A percentile compares a stretch with the other conserved stretches of the same genome.
These are phyloP conservation scores for Entonaema liquescens DNA, from an alignment of 495 filamentous ascomycete species.

Conservation along the genomic window DNA sequence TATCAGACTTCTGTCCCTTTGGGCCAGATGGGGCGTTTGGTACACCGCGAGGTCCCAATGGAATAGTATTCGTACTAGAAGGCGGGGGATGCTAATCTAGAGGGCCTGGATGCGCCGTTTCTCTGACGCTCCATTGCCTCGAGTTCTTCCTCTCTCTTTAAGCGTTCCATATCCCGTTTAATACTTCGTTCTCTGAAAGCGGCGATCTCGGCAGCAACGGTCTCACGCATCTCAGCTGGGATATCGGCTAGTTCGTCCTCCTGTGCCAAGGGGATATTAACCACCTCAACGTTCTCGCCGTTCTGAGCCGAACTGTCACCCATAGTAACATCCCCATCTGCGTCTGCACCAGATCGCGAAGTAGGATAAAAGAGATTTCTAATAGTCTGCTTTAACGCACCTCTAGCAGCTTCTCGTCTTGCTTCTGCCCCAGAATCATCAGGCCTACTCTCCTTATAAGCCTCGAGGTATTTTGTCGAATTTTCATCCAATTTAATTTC, in stretches of 20 bases:
- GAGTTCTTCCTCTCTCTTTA: slow-evolving; percentile 88
- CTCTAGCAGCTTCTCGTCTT: slow-evolving; percentile 72
- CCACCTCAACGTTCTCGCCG: slow-evolving; percentile 76
- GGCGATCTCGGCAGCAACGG: slow-evolving; percentile 91
- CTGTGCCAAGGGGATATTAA: slow-evolving; percentile 86
- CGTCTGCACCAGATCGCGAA: slow-evolving; percentile 58
- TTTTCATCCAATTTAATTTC: slow-evolving; percentile 83
- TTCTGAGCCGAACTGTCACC: slow-evolving; percentile 65
- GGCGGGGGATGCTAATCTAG: slow-evolving; percentile 75
- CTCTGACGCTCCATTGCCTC: slow-evolving; percentile 85
- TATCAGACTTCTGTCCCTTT: slow-evolving; percentile 69
- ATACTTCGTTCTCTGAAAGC: slow-evolving; percentile 93
- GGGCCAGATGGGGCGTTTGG: slow-evolving; percentile 85
- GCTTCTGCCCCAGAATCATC: slow-evolving; percentile 73
- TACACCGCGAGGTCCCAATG: slow-evolving; percentile 81
- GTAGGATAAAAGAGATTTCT: slow-evolving; percentile 77
- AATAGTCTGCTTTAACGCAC: slow-evolving; percentile 69
- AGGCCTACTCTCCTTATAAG: slow-evolving; percentile 71
- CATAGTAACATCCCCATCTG: slow-evolving; percentile 77
- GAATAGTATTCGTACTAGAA: slow-evolving; percentile 81
- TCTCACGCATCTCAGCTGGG: slow-evolving; percentile 95
- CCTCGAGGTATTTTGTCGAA: slow-evolving; percentile 80
- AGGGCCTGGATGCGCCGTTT: slow-evolving; percentile 69
- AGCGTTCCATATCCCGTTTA: slow-evolving; percentile 84
- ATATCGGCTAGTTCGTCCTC: slow-evolving; percentile 98